Conservation (phyloP, 257 asterid species). For the Striga asiatica region DNA sequence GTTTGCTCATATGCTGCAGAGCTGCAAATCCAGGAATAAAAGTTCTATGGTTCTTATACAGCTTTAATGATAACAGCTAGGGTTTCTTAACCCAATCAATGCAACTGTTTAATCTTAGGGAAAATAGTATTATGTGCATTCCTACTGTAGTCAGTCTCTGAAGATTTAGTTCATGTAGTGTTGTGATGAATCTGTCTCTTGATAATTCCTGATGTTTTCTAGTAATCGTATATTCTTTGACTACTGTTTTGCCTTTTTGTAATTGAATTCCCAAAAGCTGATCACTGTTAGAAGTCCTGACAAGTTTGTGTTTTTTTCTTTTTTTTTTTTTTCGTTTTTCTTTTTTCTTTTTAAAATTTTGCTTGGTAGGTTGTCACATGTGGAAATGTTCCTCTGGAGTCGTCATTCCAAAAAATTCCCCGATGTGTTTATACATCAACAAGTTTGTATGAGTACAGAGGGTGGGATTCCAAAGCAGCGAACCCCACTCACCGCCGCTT, state of each 20-base stretch:
- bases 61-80: neutral
- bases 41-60: neutral
- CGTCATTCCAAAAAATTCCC: constrained; percentile 58
- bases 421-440: constrained; percentile 68
- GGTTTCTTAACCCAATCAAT: neutral
- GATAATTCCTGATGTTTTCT: neutral
- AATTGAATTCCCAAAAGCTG: too few relatives aligned
- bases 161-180: constrained; percentile 5
- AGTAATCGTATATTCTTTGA: neutral
- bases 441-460: constrained; percentile 57
- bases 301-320: neutral
- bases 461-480: constrained; percentile 64
- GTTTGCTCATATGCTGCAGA: too few relatives aligned
- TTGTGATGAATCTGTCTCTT: neutral
- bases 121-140: neutral
- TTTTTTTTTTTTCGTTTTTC: too few relatives aligned
- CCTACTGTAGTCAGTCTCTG: neutral
- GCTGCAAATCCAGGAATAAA: too few relatives aligned
- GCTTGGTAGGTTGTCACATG: constrained; percentile 77
- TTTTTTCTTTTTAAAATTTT: too few relatives aligned
- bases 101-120: neutral
- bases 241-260: too few relatives aligned
- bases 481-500: constrained; percentile 53
- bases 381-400: constrained; percentile 68
- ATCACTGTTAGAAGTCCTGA: too few relatives aligned